Evolutionary conservation across 352 stramenopile species (phyloP).

Genomic region (Elongisporangium prolatum): DNA sequence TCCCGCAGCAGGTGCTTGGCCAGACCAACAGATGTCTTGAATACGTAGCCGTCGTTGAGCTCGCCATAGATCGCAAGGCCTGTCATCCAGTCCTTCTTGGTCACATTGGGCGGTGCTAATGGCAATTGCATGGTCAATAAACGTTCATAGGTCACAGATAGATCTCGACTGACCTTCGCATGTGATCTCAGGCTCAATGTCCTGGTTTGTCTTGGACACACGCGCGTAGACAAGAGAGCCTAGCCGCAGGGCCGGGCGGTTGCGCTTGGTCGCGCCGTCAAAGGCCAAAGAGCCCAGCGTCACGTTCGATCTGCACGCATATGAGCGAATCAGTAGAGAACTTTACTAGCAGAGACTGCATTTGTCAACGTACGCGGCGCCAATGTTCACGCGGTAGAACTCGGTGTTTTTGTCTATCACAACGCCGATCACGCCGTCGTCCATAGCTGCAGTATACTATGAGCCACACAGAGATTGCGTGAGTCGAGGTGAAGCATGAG

Average conservation of each 20-base stretch:
- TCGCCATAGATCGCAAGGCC: slow-evolving; percentile 95
- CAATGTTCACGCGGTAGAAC: slow-evolving; percentile 95
- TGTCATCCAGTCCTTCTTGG: slow-evolving; percentile 98
- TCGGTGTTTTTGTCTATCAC: slow-evolving; percentile 93
- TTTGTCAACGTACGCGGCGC: slow-evolving; percentile 67
- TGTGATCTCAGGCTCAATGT: slow-evolving; percentile 93
- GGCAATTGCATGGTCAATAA: slow-evolving; percentile 6
- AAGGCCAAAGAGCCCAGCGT: slow-evolving; percentile 87
- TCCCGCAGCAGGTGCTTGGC: slow-evolving; percentile 72
- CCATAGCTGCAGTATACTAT: slow-evolving; percentile 73
- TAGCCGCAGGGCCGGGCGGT: slow-evolving; percentile 91
- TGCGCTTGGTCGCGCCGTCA: slow-evolving; percentile 97
- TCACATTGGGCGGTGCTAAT: slow-evolving; percentile 67
- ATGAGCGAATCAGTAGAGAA: slow-evolving; percentile 1
- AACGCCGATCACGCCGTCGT: slow-evolving; percentile 93
- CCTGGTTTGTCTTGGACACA: slow-evolving; percentile 78
- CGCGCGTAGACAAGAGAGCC: slow-evolving; percentile 95
- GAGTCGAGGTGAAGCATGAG: too few species aligned
- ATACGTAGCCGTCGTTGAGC: slow-evolving; percentile 91
- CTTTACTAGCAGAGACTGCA: background rate
- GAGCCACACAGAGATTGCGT: too few species aligned
- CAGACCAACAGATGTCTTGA: slow-evolving; percentile 75
- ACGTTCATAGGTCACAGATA: slow-evolving; percentile 7
- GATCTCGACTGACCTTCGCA: slow-evolving; percentile 79
- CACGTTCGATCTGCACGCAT: slow-evolving; percentile 45